Evolutionary conservation across 225 moss, liverwort and hornwort genomes (phyloP), one percentile per base, ranked within the genome.

Genomic region (Polytrichum commune): DNA sequence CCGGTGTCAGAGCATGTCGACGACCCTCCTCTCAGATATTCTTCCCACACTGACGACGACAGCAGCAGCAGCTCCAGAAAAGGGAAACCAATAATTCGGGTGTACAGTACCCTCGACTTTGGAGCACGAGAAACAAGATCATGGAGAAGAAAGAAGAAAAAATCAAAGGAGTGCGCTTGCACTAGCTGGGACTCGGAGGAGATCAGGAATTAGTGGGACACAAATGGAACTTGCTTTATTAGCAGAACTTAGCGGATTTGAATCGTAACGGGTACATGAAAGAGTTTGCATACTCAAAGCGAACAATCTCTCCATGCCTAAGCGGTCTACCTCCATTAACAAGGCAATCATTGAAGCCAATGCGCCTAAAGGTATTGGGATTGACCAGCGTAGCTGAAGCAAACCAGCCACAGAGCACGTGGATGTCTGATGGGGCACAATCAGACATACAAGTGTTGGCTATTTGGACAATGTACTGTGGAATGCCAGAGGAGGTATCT

Each of bases 361-460:
- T 80, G 46, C 86, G 83, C 66, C 69, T 80, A 74, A 86, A 86
- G 57, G 83, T 81, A 64, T 83, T 83, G 72, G 86, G 83, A 74
- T 86, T 86, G 76, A 83, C 81, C 27, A 83, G 63, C 76, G 74
- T 68, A 69, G 86, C 83, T 76, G 83, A 81, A 29, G 83, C 86
- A 81, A 87, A 87, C 86, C 86, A 87, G 69, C 78, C 83, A 76
- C 86, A 87, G 64, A 78, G 83, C 81, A 83, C 83, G 76, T 81
- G 81, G 65, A 83, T 81, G 74, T 83, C 83, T 81, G 80, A 78
- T 70, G 86, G 86, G 74, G 86, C 86, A 58, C 83, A 87, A 68
- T 83, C 86, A 78, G 86, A 87, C 81, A 87, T 72, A 73, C 86
- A 87, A 57, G 83, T 87, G 86, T 81, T 87, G 71, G 78, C 83